Evolutionary conservation across 75 land plant genomes (phyloP), one percentile per base, ranked within the genome.

Genomic region (Gnetum montanum): DNA sequence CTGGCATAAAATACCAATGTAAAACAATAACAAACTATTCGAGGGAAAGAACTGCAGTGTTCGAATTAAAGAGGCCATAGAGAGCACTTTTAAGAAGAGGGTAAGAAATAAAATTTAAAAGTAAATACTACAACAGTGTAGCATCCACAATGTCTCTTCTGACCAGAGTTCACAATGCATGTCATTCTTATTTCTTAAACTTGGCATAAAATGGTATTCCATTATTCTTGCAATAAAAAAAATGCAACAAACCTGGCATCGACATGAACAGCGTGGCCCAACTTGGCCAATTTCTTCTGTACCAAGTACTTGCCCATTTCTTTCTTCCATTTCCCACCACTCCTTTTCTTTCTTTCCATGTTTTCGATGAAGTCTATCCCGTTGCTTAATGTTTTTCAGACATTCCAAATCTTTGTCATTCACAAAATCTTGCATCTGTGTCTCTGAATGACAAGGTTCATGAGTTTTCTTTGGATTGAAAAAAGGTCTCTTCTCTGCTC

Each of bases 301-400:
- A 43, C 58, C 65, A 57, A 58, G 57, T 58, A 70, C 70, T 19
- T 69, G 78, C 43, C 66, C 62, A 16, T 83, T 80, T n/a, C 84
- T 66, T 29, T 80, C 87, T 47, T 86, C 85, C 31, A 48, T 68
- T 41, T 86, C 84, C 88, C 96, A 86, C 91, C 91, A 90, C 34
- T 86, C 85, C 33, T 49, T 56, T 49, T 71, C 78, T 13, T 43
- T 44, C 31, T 22, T 18, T 25, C 53, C 44, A 8, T 4, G 16
- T 23, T 35, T 36, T 15, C 44, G 41, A 12, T 40, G 60, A 2
- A 26, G 10, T 22, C 41, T 41, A 64, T 59, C 51, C 8, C 57
- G 22, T 43, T 65, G 36, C 34, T 22, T 58, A 40, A 63, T 64
- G 19, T 33, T 36, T 26, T 57, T 52, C 36, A 27, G 26, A 50